Base-by-base conservation (phyloP, 2,329 filamentous ascomycete species). In the Erysiphe neolycopersici region DNA sequence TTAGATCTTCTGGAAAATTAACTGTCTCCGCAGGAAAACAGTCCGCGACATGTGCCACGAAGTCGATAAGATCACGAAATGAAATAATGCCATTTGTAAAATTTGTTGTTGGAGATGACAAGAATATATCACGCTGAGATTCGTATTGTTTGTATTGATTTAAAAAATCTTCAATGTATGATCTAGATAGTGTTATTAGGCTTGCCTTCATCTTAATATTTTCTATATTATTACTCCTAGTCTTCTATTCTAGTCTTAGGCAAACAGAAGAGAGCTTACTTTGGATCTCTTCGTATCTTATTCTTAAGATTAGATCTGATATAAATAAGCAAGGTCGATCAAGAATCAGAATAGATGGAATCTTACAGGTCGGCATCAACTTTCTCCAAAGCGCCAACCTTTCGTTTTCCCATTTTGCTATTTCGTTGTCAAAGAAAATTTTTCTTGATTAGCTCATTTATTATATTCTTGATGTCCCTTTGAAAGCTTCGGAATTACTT, bases 101-200 rank as follows among this genome's bases (percentile, higher is more conserved):
- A 43, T 79, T 77, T 10, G 78, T 78, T 13, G 76, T 67, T 5
- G 89, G 89, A 41, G 82, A 79, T 37, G 79, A 72, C 54, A 93
- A 69, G 62, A 95, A 94, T 52, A 95, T 83, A 56, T 93, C 83
- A 47, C 81, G 75, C 58, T 92, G 80, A 19, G 81, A 78, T 59
- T 85, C 76, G 68, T 94, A 95, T 59, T 93, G 85, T 56, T 78
- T 73, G 67, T 82, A 91, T 60, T 94, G 82, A 55, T 78, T 76
- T 50, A 76, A 62, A 55, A 93, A 93, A 56, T 94, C 87, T 51
- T 91, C 81, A 48, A 77, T 71, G 61, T 95, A 95, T 3, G 84
- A 91, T 54, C 76, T 81, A 29, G 36, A 41, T 38, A 35, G 37
- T 22, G 43, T 47, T 38, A 48, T 46, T 32, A n/a, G 32, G 41